Evolutionary conservation across 306 rosid genomes (phyloP), one percentile per base, ranked within the genome.

Genomic region (Arachis hypogaea): DNA sequence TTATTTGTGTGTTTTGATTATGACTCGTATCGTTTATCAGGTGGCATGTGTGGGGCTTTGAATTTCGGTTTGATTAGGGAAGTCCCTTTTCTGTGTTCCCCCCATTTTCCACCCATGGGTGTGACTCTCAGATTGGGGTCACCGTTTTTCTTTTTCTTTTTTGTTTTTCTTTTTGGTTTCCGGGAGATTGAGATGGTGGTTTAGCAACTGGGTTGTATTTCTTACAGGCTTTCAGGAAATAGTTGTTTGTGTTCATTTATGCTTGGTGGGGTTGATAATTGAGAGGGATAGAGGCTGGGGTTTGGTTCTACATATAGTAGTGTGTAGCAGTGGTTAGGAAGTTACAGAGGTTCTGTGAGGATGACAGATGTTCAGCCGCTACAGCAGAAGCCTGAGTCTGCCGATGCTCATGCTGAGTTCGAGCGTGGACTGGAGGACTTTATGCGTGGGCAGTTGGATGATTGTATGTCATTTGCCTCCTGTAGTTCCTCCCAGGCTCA

Each of bases 391-490:
- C 93, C 99, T 49, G 99, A 92, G 62, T 84, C 97, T 58, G 87
- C 92, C 51, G 98, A 90, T 86, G 83, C 96, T 40, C 89, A 77
- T 16, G 59, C 87, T 0, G 96, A 87, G 58, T 92, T 90, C 81
- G 99, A 95, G 81, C 77, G 73, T 74, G 99, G 99, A 59, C 79
- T 90, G 78, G 98, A 88, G 86, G 96, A 90, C 22, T 90, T 83
- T 63, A 88, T 95, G 99, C 98, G 92, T 2, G 99, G 98, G 68
- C 99, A 90, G 43, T 80, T 95, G 92, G 98, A 92, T 76, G 98
- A 92, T 69, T 95, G 98, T 82, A 90, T 95, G 90, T 83, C 99
- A 42, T 95, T 90, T 83, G 92, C 97, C 71, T 88, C 99, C 2
- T 95, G 99, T 81, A 95, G 99, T 81, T 87, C 99, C 56, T 80